phyloP scores from a whole-genome alignment of 805 yeast species.

The Candida cerambycidarum region DNA sequence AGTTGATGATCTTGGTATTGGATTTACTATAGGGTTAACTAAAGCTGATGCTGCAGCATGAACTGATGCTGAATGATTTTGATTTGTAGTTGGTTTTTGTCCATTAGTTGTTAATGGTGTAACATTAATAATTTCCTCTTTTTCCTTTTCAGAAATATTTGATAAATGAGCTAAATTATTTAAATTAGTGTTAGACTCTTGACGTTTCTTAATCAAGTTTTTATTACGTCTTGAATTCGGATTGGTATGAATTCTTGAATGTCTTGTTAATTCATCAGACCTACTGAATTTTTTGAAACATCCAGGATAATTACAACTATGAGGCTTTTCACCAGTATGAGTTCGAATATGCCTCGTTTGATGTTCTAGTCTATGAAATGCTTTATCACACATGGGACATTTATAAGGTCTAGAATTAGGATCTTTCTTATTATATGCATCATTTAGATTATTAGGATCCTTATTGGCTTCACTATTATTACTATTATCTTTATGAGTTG shows the following conservation, averaged over 20 bases:
- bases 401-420: conserved; percentile 55
- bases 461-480: not conserved
- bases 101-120: not conserved
- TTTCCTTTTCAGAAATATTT: conserved; percentile 1
- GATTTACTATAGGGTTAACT: conserved; percentile 8
- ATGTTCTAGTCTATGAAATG: conserved; percentile 74
- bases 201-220: conserved; percentile 24
- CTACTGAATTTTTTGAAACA: conserved; percentile 68
- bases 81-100: not conserved
- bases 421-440: conserved; percentile 20
- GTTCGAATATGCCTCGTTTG: conserved; percentile 78
- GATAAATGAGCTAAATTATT: conserved; percentile 4
- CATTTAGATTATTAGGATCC: not conserved
- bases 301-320: conserved; percentile 69
- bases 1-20: conserved; percentile 8
- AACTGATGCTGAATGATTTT: not conserved
- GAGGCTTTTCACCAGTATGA: conserved; percentile 82
- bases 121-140: not conserved
- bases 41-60: conserved; percentile 11
- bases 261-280: conserved; percentile 74
- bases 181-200: conserved; percentile 6
- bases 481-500: not conserved
- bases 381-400: conserved; percentile 72
- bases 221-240: conserved; percentile 66
- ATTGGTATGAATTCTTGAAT: conserved; percentile 68